Base-by-base conservation (phyloP, 768 basidiomycete species). In the Peribolospora kevripleyi region DNA sequence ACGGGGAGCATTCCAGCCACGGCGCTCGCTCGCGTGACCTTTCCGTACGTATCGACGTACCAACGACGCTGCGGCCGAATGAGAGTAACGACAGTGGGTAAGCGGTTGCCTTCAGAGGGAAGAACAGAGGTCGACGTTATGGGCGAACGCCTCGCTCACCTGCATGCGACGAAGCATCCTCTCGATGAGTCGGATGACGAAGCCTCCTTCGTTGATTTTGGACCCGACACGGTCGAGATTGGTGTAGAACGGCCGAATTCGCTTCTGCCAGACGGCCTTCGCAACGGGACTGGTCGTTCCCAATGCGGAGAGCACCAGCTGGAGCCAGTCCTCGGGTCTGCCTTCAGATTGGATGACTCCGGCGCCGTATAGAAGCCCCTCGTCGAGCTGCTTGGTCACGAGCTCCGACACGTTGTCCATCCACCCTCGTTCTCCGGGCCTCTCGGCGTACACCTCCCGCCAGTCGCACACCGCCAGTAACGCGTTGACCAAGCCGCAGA, bases 391-490 rank as follows among this genome's bases (percentile, higher is more conserved):
- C 48, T 51, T 54, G 5, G 10, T 48, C 40, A 62, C 57, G 39
- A 62, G 57, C 11, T 58, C 41, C 14, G 55, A 50, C 48, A 62
- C 58, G 13, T 54, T 52, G 5, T 38, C 50, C 57, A 61, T 58
- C 60, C 60, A 62, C 25, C 58, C 61, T 2, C 48, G 13, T 38
- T 50, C 14, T 46, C 46, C 46, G 14, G 10, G 64, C 25, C 25
- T 25, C 25, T 25, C 25, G 25, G 25, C 25, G 25, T 25, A 25
- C 25, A 25, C 25, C 48, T 72, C 72, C 10, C 67, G 61, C 70
- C 70, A 75, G 59, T 72, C 70, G 59, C 74, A 75, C 8, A 75
- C 64, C 0, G 74, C 70, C 52, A 66, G 68, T 43, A 71, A 68
- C 10, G 74, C 68, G 53, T 70, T 72, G 49, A 64, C 69, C n/a